Percentiles rank a stretch among this genome's conserved stretches.
phyloP scores from a whole-genome alignment of 257 asterid genomes.

The Galeopsis tetrahit region DNA sequence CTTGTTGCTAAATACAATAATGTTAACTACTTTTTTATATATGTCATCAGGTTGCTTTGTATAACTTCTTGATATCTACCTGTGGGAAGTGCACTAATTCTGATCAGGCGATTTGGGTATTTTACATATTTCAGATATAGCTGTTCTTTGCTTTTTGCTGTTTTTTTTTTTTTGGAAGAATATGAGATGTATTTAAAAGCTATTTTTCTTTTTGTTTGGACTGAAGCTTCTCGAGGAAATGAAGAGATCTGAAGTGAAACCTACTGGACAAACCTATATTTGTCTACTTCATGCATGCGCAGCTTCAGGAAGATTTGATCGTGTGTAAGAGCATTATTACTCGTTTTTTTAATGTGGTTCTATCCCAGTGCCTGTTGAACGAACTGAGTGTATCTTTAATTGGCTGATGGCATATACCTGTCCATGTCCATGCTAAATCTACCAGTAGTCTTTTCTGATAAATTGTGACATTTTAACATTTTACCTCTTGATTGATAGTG shows the following conservation, averaged over 20 bases:
- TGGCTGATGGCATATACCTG: background rate
- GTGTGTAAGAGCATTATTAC: conserved; percentile 67
- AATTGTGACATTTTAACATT: conserved; percentile 18
- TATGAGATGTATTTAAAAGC: conserved; percentile 21
- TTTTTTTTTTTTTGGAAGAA: conserved; percentile 16
- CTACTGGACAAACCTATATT: conserved; percentile 85
- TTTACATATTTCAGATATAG: conserved; percentile 26
- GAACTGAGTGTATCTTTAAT: background rate
- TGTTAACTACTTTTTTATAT: conserved; percentile 12
- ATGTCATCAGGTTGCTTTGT: conserved; percentile 66
- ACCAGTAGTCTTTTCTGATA: background rate
- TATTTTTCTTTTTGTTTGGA: conserved; percentile 23
- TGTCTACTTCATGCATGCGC: conserved; percentile 97
- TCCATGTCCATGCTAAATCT: background rate
- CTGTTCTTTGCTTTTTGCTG: conserved; percentile 12
- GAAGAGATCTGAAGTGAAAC: conserved; percentile 88
- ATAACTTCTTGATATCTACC: conserved; percentile 86
- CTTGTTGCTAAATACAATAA: conserved; percentile 27
- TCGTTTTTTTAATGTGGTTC: background rate
- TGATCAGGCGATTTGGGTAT: conserved; percentile 82
- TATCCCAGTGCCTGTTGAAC: conserved; percentile 20
- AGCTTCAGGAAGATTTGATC: conserved; percentile 79
- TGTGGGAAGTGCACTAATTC: conserved; percentile 91
- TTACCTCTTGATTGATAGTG: conserved; percentile 20
- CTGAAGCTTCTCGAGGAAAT: conserved; percentile 89